Evolutionary conservation across 306 rosid genomes (phyloP).

Genomic region (Sesbania bispinosa): DNA sequence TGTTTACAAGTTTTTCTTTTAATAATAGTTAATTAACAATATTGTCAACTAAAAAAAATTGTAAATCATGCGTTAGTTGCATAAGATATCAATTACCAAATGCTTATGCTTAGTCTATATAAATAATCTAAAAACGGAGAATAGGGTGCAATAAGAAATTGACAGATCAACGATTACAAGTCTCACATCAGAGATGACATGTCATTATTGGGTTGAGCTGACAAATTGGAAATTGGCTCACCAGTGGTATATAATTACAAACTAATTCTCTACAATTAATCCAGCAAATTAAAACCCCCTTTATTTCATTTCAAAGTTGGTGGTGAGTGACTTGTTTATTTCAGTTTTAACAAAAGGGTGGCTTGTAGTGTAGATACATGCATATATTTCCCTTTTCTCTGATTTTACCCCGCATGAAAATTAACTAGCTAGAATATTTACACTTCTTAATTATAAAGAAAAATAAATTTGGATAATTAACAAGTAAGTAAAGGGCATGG

Average conservation of each 20-base stretch:
- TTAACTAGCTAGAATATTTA: background rate
- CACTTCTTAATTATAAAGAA: background rate
- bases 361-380: background rate
- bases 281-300: background rate
- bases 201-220: background rate
- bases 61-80: background rate
- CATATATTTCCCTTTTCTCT: background rate
- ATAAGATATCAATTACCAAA: constrained; percentile 1
- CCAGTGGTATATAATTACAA: background rate
- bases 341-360: background rate
- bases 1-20: no score
- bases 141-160: background rate
- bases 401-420: background rate
- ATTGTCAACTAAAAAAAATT: no score
- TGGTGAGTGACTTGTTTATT: constrained; percentile 18
- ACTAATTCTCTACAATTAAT: constrained; percentile 1
- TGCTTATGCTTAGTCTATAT: background rate
- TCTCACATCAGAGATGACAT: constrained; percentile 5
- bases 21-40: no score
- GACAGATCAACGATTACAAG: background rate
- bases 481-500: background rate
- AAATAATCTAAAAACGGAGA: background rate
- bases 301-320: constrained; percentile 27
- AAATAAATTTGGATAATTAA: background rate
- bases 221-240: background rate